Evolutionary conservation across 2,329 filamentous ascomycete genomes (phyloP), one percentile per base, ranked within the genome.

Genomic region (Pyricularia sp.): DNA sequence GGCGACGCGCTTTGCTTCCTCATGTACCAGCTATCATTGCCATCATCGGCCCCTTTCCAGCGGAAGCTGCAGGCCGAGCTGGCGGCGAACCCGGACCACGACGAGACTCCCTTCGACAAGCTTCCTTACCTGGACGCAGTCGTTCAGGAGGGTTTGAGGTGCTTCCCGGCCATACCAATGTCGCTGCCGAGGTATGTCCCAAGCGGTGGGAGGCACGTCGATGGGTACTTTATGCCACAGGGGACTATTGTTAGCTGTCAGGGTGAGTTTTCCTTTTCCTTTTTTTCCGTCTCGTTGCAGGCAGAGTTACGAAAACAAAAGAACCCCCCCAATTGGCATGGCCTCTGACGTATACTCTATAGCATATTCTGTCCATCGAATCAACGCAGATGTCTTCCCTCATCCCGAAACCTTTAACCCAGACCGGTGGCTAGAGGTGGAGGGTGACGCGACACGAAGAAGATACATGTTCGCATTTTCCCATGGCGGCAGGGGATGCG

Each of bases 321-420:
- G 0, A 78, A 72, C 53, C 12, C 74, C 76, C 3, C 81, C 26
- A 82, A 82, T 0, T 78, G 85, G 55, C 84, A 86, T 63, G 86
- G 84, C 71, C 82, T 81, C 67, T 85, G 88, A 73, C 40, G 16
- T 19, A n/a, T 44, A 13, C 5, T 49, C 19, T 49, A 49, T n/a
- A 49, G 81, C 85, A 0, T 84, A 81, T 70, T 86, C 84, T 12
- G 77, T 86, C 40, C 83, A 88, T 68, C 80, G 81, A 24, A 76
- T 85, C 65, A 82, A 88, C 68, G 73, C 76, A 12, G 81, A 86
- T 65, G 88, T 91, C 1, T 97, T 96, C 72, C 86, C 88, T 0
- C 82, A 92, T 59, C 89, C 92, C 0, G 89, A 96, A 66, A 76
- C 74, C 6, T 97, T 93, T 72, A 81, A 87, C 63, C 93, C 93